Base-by-base conservation (phyloP, 208 protist species). In the Phytomonas francai region DNA sequence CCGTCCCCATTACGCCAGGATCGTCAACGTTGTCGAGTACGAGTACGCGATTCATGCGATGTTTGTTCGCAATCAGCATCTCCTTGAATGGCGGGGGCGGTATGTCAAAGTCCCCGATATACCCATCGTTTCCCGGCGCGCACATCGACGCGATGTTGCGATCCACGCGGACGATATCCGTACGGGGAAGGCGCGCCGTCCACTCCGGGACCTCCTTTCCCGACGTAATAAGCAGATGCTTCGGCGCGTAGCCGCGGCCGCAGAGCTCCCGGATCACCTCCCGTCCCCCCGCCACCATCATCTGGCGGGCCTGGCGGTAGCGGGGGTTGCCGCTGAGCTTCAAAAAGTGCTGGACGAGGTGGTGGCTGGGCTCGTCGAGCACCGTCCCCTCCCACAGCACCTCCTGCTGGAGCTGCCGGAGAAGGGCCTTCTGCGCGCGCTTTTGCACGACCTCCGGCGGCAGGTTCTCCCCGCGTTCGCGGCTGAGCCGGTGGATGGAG, bases 21-120 rank as follows among this genome's bases (percentile, higher is more conserved):
- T 96, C 91, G 59, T 88, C 79, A 3, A 96, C 84, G 71, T 96
- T 96, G 74, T 96, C 91, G 12, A 96, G 81, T 29, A 96, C 91
- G 22, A 96, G 78, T 29, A 96, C 78, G 19, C 87, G 84, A n/a
- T 85, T 79, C 59, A 94, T 65, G 1, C 83, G 87, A 61, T 94
- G 84, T 63, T 91, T 83, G 64, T 94, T 94, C 0, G 88, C 88
- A 25, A 96, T 93, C 45, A 96, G 76, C 29, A 83, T 62, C 77
- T 96, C 91, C 74, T 91, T 93, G 66, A 80, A 72, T 12, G 91
- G 87, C 29, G 86, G 83, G 22, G 77, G 62, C 0, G 91, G 91
- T 64, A 96, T 84, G 51, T 85, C 75, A 75, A 94, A 96, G 59
- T 96, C 91, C 19, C 88, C 91, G 33, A 94, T 77, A 65, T 85